These are phyloP conservation scores for Themeda triandra DNA, from an alignment of 176 grass and related monocot genomes.

Conservation along the genomic window DNA sequence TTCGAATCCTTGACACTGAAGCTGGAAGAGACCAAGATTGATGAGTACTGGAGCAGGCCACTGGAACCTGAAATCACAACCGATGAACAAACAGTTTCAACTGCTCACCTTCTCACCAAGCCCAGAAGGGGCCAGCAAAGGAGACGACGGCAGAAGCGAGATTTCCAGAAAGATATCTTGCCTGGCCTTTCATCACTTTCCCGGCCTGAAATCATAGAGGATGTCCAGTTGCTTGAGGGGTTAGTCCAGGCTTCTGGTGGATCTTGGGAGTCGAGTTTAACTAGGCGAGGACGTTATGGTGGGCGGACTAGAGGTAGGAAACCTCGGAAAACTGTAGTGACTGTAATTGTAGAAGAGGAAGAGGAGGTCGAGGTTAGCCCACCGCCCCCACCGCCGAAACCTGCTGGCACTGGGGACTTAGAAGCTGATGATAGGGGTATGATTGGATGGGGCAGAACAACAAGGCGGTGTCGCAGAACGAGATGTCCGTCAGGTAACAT, in stretches of 20 bases:
- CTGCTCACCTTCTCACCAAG: slow-evolving; percentile 49
- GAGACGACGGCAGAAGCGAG: slow-evolving; percentile 62
- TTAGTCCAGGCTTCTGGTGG: slow-evolving; percentile 59
- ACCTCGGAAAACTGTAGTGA: slow-evolving; percentile 22
- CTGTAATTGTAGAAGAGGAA: neutral
- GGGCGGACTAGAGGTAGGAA: slow-evolving; percentile 48
- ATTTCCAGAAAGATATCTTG: slow-evolving; percentile 90
- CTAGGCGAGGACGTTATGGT: slow-evolving; percentile 28
- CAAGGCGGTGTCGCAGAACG: slow-evolving; percentile 66
- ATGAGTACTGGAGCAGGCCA: slow-evolving; percentile 57
- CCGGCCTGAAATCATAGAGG: slow-evolving; percentile 80
- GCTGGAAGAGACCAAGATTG: slow-evolving; percentile 68
- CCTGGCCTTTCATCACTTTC: slow-evolving; percentile 71
- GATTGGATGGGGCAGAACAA: slow-evolving; percentile 83
- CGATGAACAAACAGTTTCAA: slow-evolving; percentile 42
- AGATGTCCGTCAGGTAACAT: slow-evolving; percentile 50
- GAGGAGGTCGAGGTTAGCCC: slow-evolving; percentile 26
- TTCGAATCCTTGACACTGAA: slow-evolving; percentile 86
- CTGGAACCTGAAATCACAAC: slow-evolving; percentile 19
- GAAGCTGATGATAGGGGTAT: slow-evolving; percentile 61
- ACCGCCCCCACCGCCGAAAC: slow-evolving; percentile 25
- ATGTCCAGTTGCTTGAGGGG: slow-evolving; percentile 71
- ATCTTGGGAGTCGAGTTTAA: slow-evolving; percentile 46
- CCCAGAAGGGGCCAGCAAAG: slow-evolving; percentile 67
- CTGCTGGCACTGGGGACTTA: slow-evolving; percentile 24